Percentiles rank a stretch among this genome's conserved stretches.
phyloP scores from a whole-genome alignment of 495 filamentous ascomycete genomes.

The Trichoderma virens region DNA sequence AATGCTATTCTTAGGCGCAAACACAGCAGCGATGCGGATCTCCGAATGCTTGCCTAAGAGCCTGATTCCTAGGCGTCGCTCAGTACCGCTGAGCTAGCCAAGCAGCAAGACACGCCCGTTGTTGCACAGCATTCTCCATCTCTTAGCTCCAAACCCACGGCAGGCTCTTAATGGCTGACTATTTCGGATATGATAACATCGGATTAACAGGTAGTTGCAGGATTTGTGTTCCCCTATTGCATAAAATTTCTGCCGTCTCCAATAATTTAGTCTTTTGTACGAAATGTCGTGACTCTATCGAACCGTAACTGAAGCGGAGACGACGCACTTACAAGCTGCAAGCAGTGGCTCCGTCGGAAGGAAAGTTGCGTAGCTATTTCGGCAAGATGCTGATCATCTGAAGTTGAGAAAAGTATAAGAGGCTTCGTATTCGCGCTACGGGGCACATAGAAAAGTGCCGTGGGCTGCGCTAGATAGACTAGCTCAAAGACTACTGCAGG shows the following conservation, averaged over 20 bases:
- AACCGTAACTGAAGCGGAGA: background rate
- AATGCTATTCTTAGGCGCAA: no score
- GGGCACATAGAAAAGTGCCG: no score
- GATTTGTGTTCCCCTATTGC: background rate
- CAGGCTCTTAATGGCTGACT: background rate
- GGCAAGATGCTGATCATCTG: background rate
- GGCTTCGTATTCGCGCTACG: no score
- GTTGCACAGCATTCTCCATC: background rate
- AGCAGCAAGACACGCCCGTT: background rate
- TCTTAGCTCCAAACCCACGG: background rate
- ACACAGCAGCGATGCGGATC: no score
- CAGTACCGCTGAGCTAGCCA: no score
- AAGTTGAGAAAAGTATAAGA: background rate
- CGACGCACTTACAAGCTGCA: background rate
- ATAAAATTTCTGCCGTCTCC: background rate
- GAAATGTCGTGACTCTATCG: background rate
- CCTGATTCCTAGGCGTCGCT: no score
- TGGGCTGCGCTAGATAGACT: background rate
- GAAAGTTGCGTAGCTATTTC: background rate
- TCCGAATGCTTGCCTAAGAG: no score
- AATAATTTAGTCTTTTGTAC: background rate
- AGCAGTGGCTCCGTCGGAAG: background rate
- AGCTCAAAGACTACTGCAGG: background rate
- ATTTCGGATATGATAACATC: background rate
- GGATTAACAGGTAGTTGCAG: background rate